Evolutionary conservation across 192 early-diverging fungal species (phyloP), one percentile per base, ranked within the genome.

Genomic region (Rhizophagus prolifer): DNA sequence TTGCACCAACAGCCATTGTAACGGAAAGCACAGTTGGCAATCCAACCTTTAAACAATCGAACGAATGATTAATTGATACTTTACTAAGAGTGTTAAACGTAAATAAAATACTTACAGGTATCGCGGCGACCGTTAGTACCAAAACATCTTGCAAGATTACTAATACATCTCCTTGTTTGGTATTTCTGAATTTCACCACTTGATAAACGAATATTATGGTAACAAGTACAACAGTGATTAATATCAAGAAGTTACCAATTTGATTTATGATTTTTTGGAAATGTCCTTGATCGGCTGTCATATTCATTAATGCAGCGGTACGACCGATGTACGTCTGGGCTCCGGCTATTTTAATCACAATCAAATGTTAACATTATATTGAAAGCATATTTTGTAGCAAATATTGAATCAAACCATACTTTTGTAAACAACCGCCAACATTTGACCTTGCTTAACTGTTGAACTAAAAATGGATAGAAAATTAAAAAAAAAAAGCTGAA

Each of bases 1-100:
- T 90, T 61, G 95, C 94, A 77, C 96, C 96, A 72, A 98, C 91
- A 23, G 96, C 96, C 95, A 98, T 97, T 25, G 96, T 98, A 23
- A 97, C 95, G 13, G 94, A 94, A 90, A 98, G 90, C 59, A 97
- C 95, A 10, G 96, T 96, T 34, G 95, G 96, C 26, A 98, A 90
- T 85, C 96, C 96, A 34, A 97, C 41, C 41, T 44, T 44, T 3
- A 44, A 34, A 44, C 10, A 44, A 44, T 1, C 41, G 10, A 44
- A 9, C 41, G 1, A 44, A 44, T 1, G 41, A 44, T 44, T 44
- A 12, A 12, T 44, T 10, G 4, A 44, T 44, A 44, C 41, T 12
- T 44, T 44, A 44, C 4, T 44, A 44, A 44, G 12, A 12, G 12
- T 12, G 41, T 12, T 44, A 44, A 41, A 44, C 10, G 3, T 4